Evolutionary conservation across 2,329 filamentous ascomycete species (phyloP).

Genomic region (Apiospora kogelbergensis): DNA sequence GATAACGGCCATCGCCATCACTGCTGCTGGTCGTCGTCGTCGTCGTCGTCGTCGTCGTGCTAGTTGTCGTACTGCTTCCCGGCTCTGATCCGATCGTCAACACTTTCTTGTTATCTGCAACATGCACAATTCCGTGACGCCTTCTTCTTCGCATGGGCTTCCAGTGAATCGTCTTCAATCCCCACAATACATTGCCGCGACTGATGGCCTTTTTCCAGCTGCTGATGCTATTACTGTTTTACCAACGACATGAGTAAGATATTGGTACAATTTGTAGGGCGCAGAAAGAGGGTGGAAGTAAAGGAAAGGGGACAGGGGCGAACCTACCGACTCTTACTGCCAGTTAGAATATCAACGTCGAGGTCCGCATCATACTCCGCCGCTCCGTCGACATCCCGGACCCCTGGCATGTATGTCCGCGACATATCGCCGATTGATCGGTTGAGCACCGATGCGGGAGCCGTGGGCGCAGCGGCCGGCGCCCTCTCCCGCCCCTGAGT

Average conservation of each 20-base stretch:
- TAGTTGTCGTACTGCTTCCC: neutral
- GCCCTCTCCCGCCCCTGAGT: neutral
- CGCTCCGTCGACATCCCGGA: neutral
- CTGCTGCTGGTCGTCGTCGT: neutral
- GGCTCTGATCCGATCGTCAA: neutral
- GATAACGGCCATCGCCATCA: neutral
- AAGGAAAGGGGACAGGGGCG: no score
- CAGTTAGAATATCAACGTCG: neutral
- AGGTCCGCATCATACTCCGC: neutral
- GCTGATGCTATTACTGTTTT: neutral
- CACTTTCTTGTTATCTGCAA: neutral
- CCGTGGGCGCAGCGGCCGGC: neutral
- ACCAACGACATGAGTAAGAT: neutral
- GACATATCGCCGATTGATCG: constrained; percentile 7
- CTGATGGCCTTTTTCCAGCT: neutral
- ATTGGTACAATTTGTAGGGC: neutral
- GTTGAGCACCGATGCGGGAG: neutral
- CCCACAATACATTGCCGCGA: neutral
- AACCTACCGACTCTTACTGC: neutral
- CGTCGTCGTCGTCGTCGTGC: neutral
- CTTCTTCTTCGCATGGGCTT: neutral
- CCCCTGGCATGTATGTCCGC: neutral
- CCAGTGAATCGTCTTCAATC: neutral
- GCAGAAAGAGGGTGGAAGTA: neutral
- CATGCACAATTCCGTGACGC: neutral